Conservation (phyloP, 2,329 filamentous ascomycete species). For the Monosporascus cannonballus region DNA sequence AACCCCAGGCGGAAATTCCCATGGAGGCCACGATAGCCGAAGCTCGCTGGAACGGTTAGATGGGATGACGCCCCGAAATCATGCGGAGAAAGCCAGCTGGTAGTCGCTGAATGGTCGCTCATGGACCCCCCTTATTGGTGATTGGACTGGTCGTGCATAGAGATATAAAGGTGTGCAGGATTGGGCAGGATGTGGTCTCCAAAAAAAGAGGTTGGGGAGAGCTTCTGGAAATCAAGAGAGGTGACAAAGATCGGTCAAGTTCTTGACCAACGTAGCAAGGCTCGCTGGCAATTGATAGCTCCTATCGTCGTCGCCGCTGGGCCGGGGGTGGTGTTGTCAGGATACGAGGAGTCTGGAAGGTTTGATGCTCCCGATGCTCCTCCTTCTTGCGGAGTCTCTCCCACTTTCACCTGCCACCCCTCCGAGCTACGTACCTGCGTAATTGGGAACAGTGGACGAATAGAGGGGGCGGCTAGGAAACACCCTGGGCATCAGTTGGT, state of each 20-base stretch:
- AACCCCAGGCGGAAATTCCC: conserved; percentile 22
- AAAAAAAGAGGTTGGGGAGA: neutral
- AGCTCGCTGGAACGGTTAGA: conserved; percentile 17
- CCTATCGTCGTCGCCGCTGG: no score
- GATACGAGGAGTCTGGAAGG: no score
- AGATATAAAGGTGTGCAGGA: conserved; percentile 21
- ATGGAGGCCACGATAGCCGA: conserved; percentile 14
- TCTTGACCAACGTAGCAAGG: no score
- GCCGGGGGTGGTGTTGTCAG: no score
- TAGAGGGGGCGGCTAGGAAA: neutral
- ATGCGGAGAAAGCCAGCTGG: conserved; percentile 27
- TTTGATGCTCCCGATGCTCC: neutral
- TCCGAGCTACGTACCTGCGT: neutral
- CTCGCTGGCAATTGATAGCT: no score
- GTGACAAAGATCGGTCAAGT: neutral
- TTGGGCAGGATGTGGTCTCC: conserved; percentile 14
- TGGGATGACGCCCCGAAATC: conserved; percentile 19
- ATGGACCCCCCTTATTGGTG: conserved; percentile 19
- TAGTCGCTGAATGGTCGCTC: conserved; percentile 27
- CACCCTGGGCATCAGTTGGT: neutral
- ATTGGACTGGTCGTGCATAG: conserved; percentile 26
- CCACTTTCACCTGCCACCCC: neutral
- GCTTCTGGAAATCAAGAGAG: neutral
- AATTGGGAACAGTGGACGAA: neutral
- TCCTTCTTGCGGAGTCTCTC: neutral